A percentile compares a stretch with the other conserved stretches of the same genome.
These are phyloP conservation scores for Diutina ranongensis DNA, from an alignment of 1,139 yeast species.

Conservation along the genomic window DNA sequence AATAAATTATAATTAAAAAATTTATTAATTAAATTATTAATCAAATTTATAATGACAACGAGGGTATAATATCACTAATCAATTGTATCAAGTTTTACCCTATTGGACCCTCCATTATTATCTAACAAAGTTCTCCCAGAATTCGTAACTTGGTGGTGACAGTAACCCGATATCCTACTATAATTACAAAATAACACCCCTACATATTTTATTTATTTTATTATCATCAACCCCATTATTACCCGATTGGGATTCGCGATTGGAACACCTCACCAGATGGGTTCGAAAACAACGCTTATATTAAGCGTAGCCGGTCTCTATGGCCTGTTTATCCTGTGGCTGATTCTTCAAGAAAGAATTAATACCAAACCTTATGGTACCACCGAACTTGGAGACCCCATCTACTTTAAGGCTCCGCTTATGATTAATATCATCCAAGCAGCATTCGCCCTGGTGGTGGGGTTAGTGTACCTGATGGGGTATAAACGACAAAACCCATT, in stretches of 20 bases:
- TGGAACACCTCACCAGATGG: background rate
- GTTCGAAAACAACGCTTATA: conserved; percentile 16
- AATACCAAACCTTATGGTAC: conserved; percentile 66
- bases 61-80: too few species aligned
- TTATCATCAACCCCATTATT: background rate
- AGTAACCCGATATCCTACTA: too few species aligned
- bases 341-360: conserved; percentile 58
- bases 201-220: too few species aligned
- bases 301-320: conserved; percentile 27
- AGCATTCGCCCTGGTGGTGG: conserved; percentile 57
- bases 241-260: background rate
- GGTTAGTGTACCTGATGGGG: conserved; percentile 42
- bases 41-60: too few species aligned
- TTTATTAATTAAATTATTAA: too few species aligned
- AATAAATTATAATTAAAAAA: too few species aligned
- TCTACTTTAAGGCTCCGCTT: conserved; percentile 62
- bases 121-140: too few species aligned
- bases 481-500: conserved; percentile 2
- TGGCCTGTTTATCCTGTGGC: conserved; percentile 4
- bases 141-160: too few species aligned
- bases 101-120: too few species aligned
- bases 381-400: conserved; percentile 24
- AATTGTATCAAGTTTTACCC: too few species aligned
- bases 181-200: too few species aligned
- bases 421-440: conserved; percentile 69